Conservation (phyloP, 208 protist species). For the Leishmania aethiopica region DNA sequence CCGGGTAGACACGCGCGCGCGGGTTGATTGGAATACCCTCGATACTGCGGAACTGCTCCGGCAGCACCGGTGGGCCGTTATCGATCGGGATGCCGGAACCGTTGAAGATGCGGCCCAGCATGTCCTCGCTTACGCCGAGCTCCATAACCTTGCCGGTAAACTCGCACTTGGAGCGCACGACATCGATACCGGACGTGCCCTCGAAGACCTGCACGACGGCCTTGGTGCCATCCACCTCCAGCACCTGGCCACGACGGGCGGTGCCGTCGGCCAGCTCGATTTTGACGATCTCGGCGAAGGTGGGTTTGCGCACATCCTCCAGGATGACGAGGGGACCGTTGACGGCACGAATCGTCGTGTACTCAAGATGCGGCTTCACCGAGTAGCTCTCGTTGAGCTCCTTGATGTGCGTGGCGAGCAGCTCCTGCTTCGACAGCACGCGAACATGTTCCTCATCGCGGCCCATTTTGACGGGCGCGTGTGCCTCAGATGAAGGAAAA, state of each 20-base stretch:
- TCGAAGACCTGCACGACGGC: conserved; percentile 99
- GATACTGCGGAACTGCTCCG: conserved; percentile 99
- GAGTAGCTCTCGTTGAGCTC: conserved; percentile 71
- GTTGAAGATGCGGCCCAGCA: conserved; percentile 99
- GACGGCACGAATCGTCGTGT: conserved; percentile 98
- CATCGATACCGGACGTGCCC: conserved; percentile 99
- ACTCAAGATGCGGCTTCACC: conserved; percentile 95
- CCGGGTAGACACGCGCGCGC: conserved; percentile 98
- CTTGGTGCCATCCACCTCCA: conserved; percentile 98
- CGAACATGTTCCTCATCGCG: conserved; percentile 53
- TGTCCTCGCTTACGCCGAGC: conserved; percentile 99
- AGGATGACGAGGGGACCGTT: conserved; percentile 99
- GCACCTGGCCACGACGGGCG: conserved; percentile 96
- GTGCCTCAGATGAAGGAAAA: neutral
- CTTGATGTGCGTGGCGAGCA: conserved; percentile 78
- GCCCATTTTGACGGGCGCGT: conserved; percentile 31
- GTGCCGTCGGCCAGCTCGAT: conserved; percentile 97
- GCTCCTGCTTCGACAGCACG: conserved; percentile 88
- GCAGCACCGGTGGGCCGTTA: conserved; percentile 96
- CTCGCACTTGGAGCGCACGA: conserved; percentile 95
- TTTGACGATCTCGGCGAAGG: conserved; percentile 99
- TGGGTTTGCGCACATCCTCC: conserved; percentile 98
- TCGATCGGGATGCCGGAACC: conserved; percentile 99
- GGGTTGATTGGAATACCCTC: conserved; percentile 99
- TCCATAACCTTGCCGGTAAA: conserved; percentile 99